These are phyloP conservation scores for Cercospora janseana DNA, from an alignment of 2,329 filamentous ascomycete genomes.

Conservation along the genomic window DNA sequence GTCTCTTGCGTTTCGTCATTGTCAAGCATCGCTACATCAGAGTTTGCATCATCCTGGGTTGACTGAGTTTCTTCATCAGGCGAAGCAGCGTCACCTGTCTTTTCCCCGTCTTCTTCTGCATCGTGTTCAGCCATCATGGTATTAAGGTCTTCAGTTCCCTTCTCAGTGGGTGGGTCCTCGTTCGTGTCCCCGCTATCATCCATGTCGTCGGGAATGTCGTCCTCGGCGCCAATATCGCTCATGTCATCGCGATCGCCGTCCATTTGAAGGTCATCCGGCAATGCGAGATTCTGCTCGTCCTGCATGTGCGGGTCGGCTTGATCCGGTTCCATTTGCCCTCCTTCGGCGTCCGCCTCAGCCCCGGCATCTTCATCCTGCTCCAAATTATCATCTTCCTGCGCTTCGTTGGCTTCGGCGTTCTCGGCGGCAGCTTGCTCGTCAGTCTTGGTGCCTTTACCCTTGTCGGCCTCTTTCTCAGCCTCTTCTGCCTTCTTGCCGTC, in stretches of 20 bases:
- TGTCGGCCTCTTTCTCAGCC: constrained; percentile 75
- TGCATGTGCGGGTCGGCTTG: constrained; percentile 72
- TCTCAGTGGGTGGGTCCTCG: constrained; percentile 19
- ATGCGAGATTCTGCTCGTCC: constrained; percentile 75
- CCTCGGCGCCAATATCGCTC: constrained; percentile 49
- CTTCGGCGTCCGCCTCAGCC: constrained; percentile 57
- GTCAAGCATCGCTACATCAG: constrained; percentile 44
- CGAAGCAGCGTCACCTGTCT: constrained; percentile 23
- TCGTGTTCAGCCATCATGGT: constrained; percentile 28
- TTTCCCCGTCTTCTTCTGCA: constrained; percentile 25
- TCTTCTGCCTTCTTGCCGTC: constrained; percentile 73
- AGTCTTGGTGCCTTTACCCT: constrained; percentile 49
- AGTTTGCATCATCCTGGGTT: constrained; percentile 40
- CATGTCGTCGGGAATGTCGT: constrained; percentile 28
- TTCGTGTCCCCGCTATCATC: constrained; percentile 21
- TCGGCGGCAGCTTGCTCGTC: constrained; percentile 45
- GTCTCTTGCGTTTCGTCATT: constrained; percentile 40
- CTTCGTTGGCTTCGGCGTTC: constrained; percentile 43
- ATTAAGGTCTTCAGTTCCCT: constrained; percentile 24
- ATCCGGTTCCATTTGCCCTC: constrained; percentile 65
- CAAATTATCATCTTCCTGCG: constrained; percentile 58
- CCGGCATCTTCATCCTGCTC: constrained; percentile 49
- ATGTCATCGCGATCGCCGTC: constrained; percentile 61
- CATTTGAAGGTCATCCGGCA: constrained; percentile 85
- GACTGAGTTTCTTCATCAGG: constrained; percentile 41